Evolutionary conservation across 2,329 filamentous ascomycete species (phyloP).

Genomic region (Cladobotryum mycophilum): DNA sequence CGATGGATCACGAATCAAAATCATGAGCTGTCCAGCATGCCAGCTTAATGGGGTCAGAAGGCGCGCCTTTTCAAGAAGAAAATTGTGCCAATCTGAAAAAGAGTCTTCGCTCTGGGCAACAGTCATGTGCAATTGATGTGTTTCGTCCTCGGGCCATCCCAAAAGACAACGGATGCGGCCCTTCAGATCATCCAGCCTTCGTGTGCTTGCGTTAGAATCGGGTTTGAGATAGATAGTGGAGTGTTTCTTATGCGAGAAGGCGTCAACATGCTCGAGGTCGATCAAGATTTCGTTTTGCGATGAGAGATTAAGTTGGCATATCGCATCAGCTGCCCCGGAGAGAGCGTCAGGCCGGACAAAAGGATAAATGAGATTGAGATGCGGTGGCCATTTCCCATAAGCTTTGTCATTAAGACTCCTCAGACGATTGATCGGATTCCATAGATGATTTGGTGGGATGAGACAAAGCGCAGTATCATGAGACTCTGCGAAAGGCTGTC

Average conservation of each 20-base stretch:
- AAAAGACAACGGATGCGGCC: constrained; percentile 30
- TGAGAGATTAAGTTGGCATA: constrained; percentile 14
- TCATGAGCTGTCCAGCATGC: constrained; percentile 40
- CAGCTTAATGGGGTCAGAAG: constrained; percentile 44
- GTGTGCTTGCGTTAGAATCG: constrained; percentile 8
- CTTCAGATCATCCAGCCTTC: constrained; percentile 28
- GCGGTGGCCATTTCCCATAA: constrained; percentile 57
- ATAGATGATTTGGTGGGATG: constrained; percentile 45
- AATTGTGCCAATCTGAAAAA: constrained; percentile 39
- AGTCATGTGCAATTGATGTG: constrained; percentile 47
- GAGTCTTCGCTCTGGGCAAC: constrained; percentile 51
- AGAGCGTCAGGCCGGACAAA: constrained; percentile 49
- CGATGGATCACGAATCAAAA: constrained; percentile 44
- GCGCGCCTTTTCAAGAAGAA: constrained; percentile 46
- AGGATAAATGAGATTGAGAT: constrained; percentile 61
- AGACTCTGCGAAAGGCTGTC: constrained; percentile 3
- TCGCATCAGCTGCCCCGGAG: constrained; percentile 31
- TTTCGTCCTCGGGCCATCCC: constrained; percentile 19
- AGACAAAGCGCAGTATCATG: constrained; percentile 57
- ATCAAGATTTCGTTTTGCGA: constrained; percentile 17
- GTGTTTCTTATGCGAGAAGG: constrained; percentile 43
- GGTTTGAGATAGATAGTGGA: constrained; percentile 44
- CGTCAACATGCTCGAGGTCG: constrained; percentile 34
- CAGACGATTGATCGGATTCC: constrained; percentile 45
- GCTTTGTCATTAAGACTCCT: constrained; percentile 58